Conservation (phyloP, 768 basidiomycete species). For the Coprinopsis cinerea region DNA sequence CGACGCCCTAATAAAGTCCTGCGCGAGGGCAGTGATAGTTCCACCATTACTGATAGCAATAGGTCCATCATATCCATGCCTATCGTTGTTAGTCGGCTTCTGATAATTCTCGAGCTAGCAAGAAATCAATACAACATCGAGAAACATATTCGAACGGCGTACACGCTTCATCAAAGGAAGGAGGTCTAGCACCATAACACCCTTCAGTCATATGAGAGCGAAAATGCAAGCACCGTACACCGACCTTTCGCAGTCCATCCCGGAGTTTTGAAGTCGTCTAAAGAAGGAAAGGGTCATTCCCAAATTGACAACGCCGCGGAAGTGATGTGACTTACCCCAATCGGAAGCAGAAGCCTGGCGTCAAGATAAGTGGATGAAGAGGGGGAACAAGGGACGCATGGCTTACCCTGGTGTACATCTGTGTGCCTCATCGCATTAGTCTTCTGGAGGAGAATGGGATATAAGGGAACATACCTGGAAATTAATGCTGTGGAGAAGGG, state of each 20-base stretch:
- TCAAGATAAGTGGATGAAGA: neutral
- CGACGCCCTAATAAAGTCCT: conserved; percentile 62
- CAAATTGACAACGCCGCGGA: neutral
- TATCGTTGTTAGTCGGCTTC: conserved; percentile 61
- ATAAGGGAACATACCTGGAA: conserved; percentile 45
- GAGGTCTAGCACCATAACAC: conserved; percentile 40
- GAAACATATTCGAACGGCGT: neutral
- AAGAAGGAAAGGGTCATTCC: conserved; percentile 16
- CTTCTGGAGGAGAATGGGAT: neutral
- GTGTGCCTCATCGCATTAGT: conserved; percentile 3
- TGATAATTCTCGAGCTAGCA: conserved; percentile 67
- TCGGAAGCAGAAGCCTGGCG: conserved; percentile 61
- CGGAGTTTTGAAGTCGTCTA: conserved; percentile 68
- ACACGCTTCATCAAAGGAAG: conserved; percentile 69
- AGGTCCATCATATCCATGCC: conserved; percentile 69
- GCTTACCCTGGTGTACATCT: conserved; percentile 63
- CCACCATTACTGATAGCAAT: conserved; percentile 71
- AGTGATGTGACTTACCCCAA: conserved; percentile 43
- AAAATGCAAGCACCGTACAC: too few relatives aligned
- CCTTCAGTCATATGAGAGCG: neutral
- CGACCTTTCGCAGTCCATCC: conserved; percentile 63
- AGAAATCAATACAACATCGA: neutral
- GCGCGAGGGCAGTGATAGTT: conserved; percentile 54
- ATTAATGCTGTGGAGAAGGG: conserved; percentile 47
- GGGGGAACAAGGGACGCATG: neutral